These are phyloP conservation scores for Hevea brasiliensis DNA, from an alignment of 345 rosid genomes.

Conservation along the genomic window DNA sequence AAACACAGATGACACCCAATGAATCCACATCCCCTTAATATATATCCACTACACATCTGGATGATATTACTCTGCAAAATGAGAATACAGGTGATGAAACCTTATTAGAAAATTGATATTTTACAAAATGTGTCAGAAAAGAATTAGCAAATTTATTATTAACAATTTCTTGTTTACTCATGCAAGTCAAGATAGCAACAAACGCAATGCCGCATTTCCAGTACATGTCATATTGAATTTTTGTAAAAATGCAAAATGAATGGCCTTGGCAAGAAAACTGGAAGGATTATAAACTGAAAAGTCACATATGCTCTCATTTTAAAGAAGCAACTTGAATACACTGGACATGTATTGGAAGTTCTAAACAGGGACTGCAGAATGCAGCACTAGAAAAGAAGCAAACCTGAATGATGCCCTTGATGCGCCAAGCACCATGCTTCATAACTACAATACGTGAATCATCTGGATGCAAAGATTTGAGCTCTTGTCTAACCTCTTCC, in stretches of 20 bases:
- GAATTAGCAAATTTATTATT: not conserved
- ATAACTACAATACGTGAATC: constrained; percentile 75
- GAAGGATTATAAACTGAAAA: not conserved
- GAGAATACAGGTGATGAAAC: not conserved
- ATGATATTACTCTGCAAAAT: too few species aligned
- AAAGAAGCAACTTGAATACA: not conserved
- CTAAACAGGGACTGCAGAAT: not conserved
- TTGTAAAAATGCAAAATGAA: not conserved
- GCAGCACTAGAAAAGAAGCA: constrained; percentile 11
- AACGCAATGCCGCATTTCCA: not conserved
- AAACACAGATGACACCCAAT: too few species aligned
- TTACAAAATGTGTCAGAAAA: not conserved
- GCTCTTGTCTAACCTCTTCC: constrained; percentile 92
- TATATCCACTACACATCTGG: too few species aligned
- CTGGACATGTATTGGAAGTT: not conserved
- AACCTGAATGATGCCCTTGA: constrained; percentile 99
- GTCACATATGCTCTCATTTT: not conserved
- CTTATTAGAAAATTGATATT: not conserved
- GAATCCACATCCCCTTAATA: too few species aligned
- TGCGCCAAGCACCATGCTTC: constrained; percentile 92
- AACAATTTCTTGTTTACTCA: not conserved
- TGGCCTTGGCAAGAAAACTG: not conserved
- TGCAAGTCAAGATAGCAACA: not conserved
- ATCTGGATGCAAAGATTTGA: constrained; percentile 80
- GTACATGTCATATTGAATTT: not conserved